phyloP scores from a whole-genome alignment of 805 yeast species.

The Kurtzmaniella cleridarum region DNA sequence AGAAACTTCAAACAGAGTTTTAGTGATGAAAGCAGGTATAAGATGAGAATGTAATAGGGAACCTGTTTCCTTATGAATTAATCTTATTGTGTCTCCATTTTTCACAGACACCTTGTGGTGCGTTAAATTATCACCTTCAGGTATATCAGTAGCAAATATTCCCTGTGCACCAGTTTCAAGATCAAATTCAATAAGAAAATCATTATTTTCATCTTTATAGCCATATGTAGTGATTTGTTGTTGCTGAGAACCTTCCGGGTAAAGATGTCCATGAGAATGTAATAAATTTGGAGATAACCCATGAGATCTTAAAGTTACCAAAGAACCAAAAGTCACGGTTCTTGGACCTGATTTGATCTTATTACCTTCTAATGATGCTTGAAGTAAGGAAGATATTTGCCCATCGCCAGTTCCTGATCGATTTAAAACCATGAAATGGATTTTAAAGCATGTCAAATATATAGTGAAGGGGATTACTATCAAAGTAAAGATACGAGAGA shows the following conservation, averaged over 20 bases:
- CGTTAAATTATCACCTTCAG: conserved; percentile 15
- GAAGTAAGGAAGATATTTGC: conserved; percentile 83
- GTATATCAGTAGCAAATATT: conserved; percentile 26
- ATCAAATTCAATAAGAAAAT: conserved; percentile 66
- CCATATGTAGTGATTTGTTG: conserved; percentile 94
- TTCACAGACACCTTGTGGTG: conserved; percentile 30
- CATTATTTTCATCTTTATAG: conserved; percentile 81
- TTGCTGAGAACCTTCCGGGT: conserved; percentile 89
- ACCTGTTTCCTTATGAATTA: conserved; percentile 66
- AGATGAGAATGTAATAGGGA: conserved; percentile 80
- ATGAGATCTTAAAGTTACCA: conserved; percentile 61
- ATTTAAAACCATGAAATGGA: conserved; percentile 72
- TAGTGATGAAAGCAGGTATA: conserved; percentile 68
- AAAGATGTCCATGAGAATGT: conserved; percentile 82
- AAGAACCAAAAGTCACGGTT: conserved; percentile 57
- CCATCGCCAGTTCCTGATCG: conserved; percentile 93
- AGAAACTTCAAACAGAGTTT: conserved; percentile 71
- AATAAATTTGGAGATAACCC: conserved; percentile 70
- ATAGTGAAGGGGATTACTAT: conserved; percentile 68
- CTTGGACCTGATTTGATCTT: conserved; percentile 64
- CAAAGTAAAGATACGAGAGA: conserved; percentile 55
- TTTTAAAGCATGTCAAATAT: conserved; percentile 67
- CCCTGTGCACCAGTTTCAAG: conserved; percentile 35
- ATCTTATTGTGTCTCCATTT: conserved; percentile 64
- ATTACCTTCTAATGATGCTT: conserved; percentile 72